Evolutionary conservation across 768 basidiomycete genomes (phyloP).

Genomic region (Russula ochroleuca): DNA sequence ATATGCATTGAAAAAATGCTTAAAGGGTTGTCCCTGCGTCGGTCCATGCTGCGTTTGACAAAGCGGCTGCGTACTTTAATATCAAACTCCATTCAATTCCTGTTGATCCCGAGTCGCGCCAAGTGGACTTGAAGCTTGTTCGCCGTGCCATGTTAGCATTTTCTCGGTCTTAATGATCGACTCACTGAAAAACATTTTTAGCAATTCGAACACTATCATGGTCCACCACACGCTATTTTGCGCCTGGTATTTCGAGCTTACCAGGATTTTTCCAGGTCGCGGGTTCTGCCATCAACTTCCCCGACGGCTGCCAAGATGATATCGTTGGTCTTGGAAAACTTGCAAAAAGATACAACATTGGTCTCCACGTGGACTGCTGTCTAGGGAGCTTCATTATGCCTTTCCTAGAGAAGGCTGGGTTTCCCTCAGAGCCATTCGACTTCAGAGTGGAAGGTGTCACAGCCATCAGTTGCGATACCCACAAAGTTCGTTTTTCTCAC

Average conservation of each 20-base stretch:
- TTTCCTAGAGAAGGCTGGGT: conserved; percentile 77
- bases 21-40: conserved; percentile 74
- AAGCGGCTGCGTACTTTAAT: conserved; percentile 81
- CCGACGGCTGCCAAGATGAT: conserved; percentile 82
- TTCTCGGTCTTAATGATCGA: conserved; percentile 22
- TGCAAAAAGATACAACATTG: conserved; percentile 69
- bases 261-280: conserved; percentile 51
- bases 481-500: conserved; percentile 54
- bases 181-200: conserved; percentile 33
- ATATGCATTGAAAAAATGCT: conserved; percentile 5
- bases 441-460: conserved; percentile 91
- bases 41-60: conserved; percentile 94
- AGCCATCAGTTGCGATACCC: conserved; percentile 92
- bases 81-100: conserved; percentile 89
- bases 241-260: conserved; percentile 9
- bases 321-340: conserved; percentile 74
- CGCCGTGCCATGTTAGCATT: conserved; percentile 76
- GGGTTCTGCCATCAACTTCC: conserved; percentile 82
- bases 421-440: conserved; percentile 75
- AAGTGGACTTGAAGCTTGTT: conserved; percentile 72
- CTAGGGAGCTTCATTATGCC: conserved; percentile 92
- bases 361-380: conserved; percentile 93
- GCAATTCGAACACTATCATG: conserved; percentile 87
- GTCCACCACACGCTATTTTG: conserved; percentile 36
- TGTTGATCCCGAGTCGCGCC: conserved; percentile 69